A percentile compares a stretch with the other conserved stretches of the same genome.
These are phyloP conservation scores for Pinus albicaulis DNA, from an alignment of 75 land plant genomes.

Conservation along the genomic window DNA sequence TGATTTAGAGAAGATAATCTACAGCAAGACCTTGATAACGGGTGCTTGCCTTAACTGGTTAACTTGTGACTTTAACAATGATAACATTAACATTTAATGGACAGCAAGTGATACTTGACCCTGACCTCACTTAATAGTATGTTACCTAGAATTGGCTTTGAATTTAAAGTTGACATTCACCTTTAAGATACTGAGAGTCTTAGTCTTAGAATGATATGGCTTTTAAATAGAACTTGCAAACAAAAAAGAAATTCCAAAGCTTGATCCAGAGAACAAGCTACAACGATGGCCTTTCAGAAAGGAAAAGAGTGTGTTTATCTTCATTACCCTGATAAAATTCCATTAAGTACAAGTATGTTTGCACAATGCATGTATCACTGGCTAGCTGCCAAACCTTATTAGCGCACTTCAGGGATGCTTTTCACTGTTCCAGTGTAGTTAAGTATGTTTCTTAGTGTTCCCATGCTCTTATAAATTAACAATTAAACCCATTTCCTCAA, in stretches of 20 bases:
- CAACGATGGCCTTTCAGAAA: neutral
- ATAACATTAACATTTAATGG: no score
- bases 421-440: neutral
- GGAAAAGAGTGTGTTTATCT: neutral
- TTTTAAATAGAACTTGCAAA: neutral
- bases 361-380: neutral
- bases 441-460: neutral
- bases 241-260: neutral
- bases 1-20: no score
- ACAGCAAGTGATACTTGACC: no score
- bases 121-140: no score
- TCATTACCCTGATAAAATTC: neutral
- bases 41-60: no score
- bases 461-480: neutral
- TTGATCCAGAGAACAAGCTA: neutral
- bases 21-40: no score
- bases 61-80: no score
- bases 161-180: no score
- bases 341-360: neutral
- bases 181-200: no score
- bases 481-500: neutral
- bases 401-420: neutral
- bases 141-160: no score
- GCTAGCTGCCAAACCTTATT: neutral
- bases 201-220: neutral